Percentiles rank a stretch among this genome's conserved stretches.
These are phyloP conservation scores for Protomyces arabidopsidicola DNA, from an alignment of 1,139 yeast genomes.

Conservation along the genomic window DNA sequence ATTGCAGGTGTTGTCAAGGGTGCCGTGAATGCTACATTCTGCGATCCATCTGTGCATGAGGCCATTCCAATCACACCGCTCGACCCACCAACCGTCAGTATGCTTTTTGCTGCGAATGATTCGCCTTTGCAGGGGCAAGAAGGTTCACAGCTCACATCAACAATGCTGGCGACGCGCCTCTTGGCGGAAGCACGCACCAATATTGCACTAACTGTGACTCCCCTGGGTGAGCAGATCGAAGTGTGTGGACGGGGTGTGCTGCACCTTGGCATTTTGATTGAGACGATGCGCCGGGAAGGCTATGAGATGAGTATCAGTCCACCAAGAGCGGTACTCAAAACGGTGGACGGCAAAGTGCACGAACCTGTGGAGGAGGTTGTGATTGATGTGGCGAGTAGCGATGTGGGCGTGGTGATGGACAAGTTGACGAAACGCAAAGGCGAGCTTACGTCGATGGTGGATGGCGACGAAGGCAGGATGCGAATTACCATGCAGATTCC, in stretches of 20 bases:
- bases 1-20: conserved; percentile 24
- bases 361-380: conserved; percentile 25
- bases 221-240: conserved; percentile 16
- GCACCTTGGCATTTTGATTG: conserved; percentile 24
- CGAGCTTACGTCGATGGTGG: conserved; percentile 18
- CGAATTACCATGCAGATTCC: conserved; percentile 24
- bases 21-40: conserved; percentile 19
- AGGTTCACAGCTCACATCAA: conserved; percentile 20
- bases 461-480: conserved; percentile 24
- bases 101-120: conserved; percentile 25
- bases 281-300: conserved; percentile 25
- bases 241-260: conserved; percentile 26
- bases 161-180: conserved; percentile 9
- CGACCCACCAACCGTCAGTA: conserved; percentile 26
- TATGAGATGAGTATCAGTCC: conserved; percentile 26
- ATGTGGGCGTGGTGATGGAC: conserved; percentile 23
- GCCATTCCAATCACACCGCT: conserved; percentile 18
- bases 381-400: conserved; percentile 17
- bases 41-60: conserved; percentile 7
- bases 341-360: conserved; percentile 15
- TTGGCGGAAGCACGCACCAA: conserved; percentile 26
- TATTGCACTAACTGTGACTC: conserved; percentile 14
- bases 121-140: conserved; percentile 25
- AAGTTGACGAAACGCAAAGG: conserved; percentile 25
- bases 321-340: conserved; percentile 13